Conservation (phyloP, 2,329 filamentous ascomycete genomes). For the Colletotrichum sp. region DNA sequence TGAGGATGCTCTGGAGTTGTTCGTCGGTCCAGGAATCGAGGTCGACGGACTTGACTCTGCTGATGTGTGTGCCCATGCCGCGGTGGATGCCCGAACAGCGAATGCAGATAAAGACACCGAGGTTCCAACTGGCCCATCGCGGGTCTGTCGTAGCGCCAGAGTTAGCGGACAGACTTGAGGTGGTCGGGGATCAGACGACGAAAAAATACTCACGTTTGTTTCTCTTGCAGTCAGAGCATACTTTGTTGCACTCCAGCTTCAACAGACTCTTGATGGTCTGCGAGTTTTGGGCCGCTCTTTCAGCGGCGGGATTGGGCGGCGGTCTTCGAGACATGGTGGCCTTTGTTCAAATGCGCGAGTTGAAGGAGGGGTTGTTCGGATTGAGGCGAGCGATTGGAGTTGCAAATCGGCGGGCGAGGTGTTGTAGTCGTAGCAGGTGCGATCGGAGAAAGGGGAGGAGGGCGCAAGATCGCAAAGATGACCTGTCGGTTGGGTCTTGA, state of each 20-base stretch:
- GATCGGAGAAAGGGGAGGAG: background rate
- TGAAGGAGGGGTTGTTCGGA: background rate
- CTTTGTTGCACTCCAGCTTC: slow-evolving; percentile 95
- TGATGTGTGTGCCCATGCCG: slow-evolving; percentile 99
- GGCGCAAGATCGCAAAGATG: slow-evolving; percentile 15
- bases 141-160: slow-evolving; percentile 66
- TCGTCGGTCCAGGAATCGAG: slow-evolving; percentile 99
- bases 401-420: background rate
- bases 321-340: slow-evolving; percentile 77
- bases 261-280: slow-evolving; percentile 92
- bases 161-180: background rate
- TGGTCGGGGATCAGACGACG: background rate
- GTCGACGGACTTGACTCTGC: slow-evolving; percentile 96
- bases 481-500: background rate
- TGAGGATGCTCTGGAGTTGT: slow-evolving; percentile 90
- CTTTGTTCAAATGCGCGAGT: background rate
- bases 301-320: slow-evolving; percentile 77
- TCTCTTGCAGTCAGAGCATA: slow-evolving; percentile 97
- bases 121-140: slow-evolving; percentile 98
- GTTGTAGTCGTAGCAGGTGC: background rate
- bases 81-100: slow-evolving; percentile 98
- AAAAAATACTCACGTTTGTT: slow-evolving; percentile 84
- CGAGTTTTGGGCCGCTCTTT: slow-evolving; percentile 91
- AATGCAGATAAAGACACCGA: slow-evolving; percentile 97
- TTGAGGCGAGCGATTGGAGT: background rate